These are phyloP conservation scores for Vanrija sp. DNA, from an alignment of 1,284 basidiomycete genomes.

Conservation along the genomic window DNA sequence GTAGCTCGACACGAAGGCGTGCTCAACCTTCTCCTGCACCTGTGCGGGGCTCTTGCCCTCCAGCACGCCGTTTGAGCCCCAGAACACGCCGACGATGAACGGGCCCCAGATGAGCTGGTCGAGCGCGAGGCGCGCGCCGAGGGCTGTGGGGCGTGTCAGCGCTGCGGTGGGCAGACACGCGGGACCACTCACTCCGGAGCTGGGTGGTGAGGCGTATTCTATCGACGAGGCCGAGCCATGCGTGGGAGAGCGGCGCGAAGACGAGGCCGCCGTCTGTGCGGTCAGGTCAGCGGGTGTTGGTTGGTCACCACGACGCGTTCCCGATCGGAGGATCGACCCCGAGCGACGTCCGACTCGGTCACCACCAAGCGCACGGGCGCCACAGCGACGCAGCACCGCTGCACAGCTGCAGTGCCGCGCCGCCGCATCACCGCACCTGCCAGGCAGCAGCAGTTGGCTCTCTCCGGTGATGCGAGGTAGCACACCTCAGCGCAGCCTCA, in stretches of 20 bases:
- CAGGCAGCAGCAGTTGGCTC: too few relatives aligned
- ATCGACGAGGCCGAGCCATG: not conserved
- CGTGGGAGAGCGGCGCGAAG: not conserved
- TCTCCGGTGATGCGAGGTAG: too few relatives aligned
- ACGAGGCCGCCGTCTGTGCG: not conserved
- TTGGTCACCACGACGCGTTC: too few relatives aligned
- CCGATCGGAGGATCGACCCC: too few relatives aligned
- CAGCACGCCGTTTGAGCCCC: constrained; percentile 40
- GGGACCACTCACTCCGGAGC: not conserved
- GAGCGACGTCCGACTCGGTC: too few relatives aligned
- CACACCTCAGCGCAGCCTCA: too few relatives aligned
- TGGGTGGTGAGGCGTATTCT: not conserved
- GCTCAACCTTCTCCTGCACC: constrained; percentile 38
- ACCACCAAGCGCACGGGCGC: too few relatives aligned
- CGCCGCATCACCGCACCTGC: too few relatives aligned
- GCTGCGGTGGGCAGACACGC: not conserved
- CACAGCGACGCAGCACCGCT: too few relatives aligned
- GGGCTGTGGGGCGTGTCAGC: not conserved
- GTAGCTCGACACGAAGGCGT: constrained; percentile 38
- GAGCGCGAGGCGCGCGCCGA: not conserved
- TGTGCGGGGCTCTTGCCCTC: constrained; percentile 39
- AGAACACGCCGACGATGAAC: constrained; percentile 28
- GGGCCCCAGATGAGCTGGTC: constrained; percentile 1
- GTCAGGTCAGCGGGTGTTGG: not conserved
- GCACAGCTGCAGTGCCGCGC: too few relatives aligned